phyloP scores from a whole-genome alignment of 805 yeast species.

The Priceomyces castillae region DNA sequence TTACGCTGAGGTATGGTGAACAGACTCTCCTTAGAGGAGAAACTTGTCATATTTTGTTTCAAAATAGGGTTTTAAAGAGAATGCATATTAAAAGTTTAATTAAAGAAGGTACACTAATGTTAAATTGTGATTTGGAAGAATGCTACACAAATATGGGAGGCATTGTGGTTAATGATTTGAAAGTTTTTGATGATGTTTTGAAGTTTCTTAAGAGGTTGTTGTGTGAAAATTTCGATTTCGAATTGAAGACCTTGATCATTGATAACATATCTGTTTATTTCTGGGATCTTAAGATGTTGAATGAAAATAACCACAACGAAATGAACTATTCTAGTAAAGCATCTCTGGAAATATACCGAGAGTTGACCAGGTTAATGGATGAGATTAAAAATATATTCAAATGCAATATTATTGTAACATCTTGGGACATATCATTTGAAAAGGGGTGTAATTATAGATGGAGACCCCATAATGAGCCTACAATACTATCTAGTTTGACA shows the following conservation, averaged over 20 bases:
- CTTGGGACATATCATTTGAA: slow-evolving; percentile 28
- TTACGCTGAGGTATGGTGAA: slow-evolving; percentile 1
- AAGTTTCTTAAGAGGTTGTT: background rate
- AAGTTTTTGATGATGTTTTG: slow-evolving; percentile 2
- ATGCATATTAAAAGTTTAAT: slow-evolving; percentile 1
- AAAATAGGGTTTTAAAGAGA: slow-evolving; percentile 4
- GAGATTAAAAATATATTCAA: slow-evolving; percentile 15
- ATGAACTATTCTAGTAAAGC: slow-evolving; percentile 8
- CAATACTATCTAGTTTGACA: background rate
- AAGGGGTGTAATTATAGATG: slow-evolving; percentile 22
- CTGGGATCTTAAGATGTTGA: slow-evolving; percentile 26
- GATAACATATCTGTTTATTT: slow-evolving; percentile 35
- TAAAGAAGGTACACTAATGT: slow-evolving; percentile 1
- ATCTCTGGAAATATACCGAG: slow-evolving; percentile 12
- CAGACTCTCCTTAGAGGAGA: slow-evolving; percentile 4
- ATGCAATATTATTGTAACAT: slow-evolving; percentile 29
- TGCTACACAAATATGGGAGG: background rate
- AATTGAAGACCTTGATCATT: slow-evolving; percentile 21
- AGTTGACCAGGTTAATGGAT: slow-evolving; percentile 11
- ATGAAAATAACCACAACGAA: slow-evolving; percentile 5
- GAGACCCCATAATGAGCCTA: background rate
- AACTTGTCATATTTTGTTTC: slow-evolving; percentile 11
- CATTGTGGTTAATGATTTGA: background rate
- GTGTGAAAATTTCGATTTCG: slow-evolving; percentile 1
- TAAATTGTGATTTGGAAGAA: slow-evolving; percentile 7